These are phyloP conservation scores for Aegilops tauschii DNA, from an alignment of 176 grass and related monocot genomes.

Conservation along the genomic window DNA sequence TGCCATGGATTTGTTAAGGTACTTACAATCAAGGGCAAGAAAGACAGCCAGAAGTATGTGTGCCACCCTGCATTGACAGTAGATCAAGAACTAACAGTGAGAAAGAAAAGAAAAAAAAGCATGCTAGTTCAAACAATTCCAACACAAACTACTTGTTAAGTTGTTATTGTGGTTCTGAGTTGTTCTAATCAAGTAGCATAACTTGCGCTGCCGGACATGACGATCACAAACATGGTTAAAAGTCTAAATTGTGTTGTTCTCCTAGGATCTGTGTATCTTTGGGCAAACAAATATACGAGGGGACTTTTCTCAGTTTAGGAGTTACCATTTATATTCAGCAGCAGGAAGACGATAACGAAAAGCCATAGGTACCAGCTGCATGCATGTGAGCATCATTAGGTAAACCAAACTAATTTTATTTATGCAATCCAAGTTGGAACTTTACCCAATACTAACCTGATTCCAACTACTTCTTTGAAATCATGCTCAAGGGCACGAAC, in stretches of 20 bases:
- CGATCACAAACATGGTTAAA: background rate
- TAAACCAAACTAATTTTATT: background rate
- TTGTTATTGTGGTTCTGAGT: background rate
- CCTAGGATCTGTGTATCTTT: background rate
- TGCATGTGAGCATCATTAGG: background rate
- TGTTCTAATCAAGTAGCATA: background rate
- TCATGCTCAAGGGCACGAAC: constrained; percentile 59
- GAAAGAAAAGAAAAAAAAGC: background rate
- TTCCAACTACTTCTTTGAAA: constrained; percentile 61
- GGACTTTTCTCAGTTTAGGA: constrained; percentile 9
- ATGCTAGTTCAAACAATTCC: background rate
- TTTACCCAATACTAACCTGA: constrained; percentile 43
- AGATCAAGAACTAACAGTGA: background rate
- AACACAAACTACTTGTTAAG: background rate
- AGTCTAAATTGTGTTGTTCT: background rate
- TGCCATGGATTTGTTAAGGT: background rate
- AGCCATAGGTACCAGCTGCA: constrained; percentile 79
- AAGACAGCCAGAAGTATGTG: constrained; percentile 75
- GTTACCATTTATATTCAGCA: constrained; percentile 70
- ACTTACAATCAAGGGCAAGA: constrained; percentile 76
- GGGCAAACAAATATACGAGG: background rate
- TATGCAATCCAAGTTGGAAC: background rate
- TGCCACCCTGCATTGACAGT: constrained; percentile 67
- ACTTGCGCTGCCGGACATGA: background rate
- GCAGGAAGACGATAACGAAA: constrained; percentile 64